Percentiles rank a stretch among this genome's conserved stretches.
phyloP scores from a whole-genome alignment of 2,329 filamentous ascomycete genomes.

The Sclerotinia minor region DNA sequence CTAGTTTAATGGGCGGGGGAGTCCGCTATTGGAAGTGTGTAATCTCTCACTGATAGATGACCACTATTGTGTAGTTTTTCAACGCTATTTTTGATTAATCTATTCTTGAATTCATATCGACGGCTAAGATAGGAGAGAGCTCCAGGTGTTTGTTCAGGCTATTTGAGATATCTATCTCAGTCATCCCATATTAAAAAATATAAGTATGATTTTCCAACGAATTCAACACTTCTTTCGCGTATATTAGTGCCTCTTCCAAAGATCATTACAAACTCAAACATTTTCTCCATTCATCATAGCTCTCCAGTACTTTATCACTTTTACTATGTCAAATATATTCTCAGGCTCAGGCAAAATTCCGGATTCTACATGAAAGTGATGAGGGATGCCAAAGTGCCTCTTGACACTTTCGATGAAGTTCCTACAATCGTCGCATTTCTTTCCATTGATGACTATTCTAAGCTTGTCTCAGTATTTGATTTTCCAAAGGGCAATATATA shows the following conservation, averaged over 20 bases:
- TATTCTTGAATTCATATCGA: too few species aligned
- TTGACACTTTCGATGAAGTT: neutral
- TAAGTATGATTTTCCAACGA: neutral
- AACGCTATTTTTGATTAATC: too few species aligned
- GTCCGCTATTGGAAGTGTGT: neutral
- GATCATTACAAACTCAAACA: neutral
- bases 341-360: neutral
- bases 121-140: too few species aligned
- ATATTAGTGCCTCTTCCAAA: neutral
- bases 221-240: neutral
- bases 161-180: neutral
- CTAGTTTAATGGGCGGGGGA: neutral
- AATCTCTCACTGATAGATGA: neutral
- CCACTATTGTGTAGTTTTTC: too few species aligned
- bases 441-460: neutral
- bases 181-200: neutral
- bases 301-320: accelerated
- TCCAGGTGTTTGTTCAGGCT: too few species aligned
- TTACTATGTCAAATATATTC: neutral
- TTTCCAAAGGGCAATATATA: neutral
- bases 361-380: neutral
- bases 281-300: neutral
- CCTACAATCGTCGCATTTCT: neutral
- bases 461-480: neutral
- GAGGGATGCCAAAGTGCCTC: neutral